Conservation (phyloP, 1,284 basidiomycete species). For the Austropuccinia psidii region DNA sequence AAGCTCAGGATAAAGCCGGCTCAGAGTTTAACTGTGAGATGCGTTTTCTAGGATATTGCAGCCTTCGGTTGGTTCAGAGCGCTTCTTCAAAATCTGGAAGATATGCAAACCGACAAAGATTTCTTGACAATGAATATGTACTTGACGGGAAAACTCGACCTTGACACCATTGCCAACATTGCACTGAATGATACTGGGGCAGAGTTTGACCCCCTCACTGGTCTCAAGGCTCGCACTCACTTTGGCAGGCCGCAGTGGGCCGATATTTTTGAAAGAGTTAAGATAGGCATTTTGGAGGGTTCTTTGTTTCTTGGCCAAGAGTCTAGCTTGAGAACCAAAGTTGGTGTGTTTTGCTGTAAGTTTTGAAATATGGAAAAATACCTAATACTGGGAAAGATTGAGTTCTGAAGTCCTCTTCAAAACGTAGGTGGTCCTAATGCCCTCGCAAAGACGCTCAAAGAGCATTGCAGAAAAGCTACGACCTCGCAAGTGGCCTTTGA, state of each 20-base stretch:
- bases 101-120: conserved; percentile 64
- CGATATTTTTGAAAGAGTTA: conserved; percentile 63
- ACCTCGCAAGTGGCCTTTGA: conserved; percentile 60
- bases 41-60: conserved; percentile 46
- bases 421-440: conserved; percentile 51
- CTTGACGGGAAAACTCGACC: conserved; percentile 71
- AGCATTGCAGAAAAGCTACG: conserved; percentile 57
- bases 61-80: conserved; percentile 89
- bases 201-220: conserved; percentile 68
- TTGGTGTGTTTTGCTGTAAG: conserved; percentile 55
- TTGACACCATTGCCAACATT: conserved; percentile 83
- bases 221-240: conserved; percentile 71
- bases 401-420: neutral
- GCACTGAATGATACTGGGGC: conserved; percentile 60
- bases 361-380: neutral
- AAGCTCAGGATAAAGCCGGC: neutral
- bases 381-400: neutral
- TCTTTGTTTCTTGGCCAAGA: conserved; percentile 68
- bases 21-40: neutral
- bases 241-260: conserved; percentile 82
- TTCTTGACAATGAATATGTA: conserved; percentile 84
- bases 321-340: conserved; percentile 67
- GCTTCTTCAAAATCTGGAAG: conserved; percentile 71
- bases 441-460: conserved; percentile 65
- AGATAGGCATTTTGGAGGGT: conserved; percentile 65